A percentile compares a stretch with the other conserved stretches of the same genome.
Conservation (phyloP, 2,329 filamentous ascomycete species). For the Periconia sp. region DNA sequence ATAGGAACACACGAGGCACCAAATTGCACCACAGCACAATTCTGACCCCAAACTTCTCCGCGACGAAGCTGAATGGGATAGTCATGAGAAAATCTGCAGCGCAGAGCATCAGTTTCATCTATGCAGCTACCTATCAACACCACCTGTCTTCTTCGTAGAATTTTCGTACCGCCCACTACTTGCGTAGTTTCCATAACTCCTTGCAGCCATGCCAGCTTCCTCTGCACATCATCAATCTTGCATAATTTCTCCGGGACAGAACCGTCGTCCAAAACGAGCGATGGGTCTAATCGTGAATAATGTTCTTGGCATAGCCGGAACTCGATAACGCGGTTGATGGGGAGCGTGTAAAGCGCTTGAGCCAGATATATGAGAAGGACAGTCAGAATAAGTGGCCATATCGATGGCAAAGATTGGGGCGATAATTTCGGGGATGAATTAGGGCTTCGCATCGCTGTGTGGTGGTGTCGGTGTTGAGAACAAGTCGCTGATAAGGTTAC, state of each 20-base stretch:
- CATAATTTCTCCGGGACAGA: constrained; percentile 55
- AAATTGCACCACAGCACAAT: constrained; percentile 36
- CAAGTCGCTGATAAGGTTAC: neutral
- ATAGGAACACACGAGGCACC: constrained; percentile 31
- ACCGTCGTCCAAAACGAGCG: constrained; percentile 37
- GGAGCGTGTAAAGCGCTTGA: constrained; percentile 37
- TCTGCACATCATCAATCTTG: constrained; percentile 56
- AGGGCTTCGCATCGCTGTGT: constrained; percentile 1
- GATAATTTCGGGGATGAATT: constrained; percentile 7
- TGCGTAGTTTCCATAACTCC: constrained; percentile 46
- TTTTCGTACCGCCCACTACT: constrained; percentile 37
- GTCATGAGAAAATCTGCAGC: constrained; percentile 36
- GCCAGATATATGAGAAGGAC: constrained; percentile 38
- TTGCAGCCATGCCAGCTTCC: constrained; percentile 55
- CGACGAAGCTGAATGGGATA: constrained; percentile 39
- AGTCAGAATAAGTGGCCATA: constrained; percentile 33
- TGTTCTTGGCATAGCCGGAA: constrained; percentile 51
- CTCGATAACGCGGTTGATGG: constrained; percentile 41
- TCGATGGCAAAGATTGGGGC: constrained; percentile 8
- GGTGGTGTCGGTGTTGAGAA: neutral
- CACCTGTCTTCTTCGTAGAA: neutral
- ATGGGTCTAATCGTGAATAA: constrained; percentile 48
- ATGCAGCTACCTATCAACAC: neutral
- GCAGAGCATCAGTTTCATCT: constrained; percentile 11
- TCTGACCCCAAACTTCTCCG: constrained; percentile 30